Percentiles rank a stretch among this genome's conserved stretches.
These are phyloP conservation scores for Cystobasidium sp. DNA, from an alignment of 1,284 basidiomycete genomes.

Conservation along the genomic window DNA sequence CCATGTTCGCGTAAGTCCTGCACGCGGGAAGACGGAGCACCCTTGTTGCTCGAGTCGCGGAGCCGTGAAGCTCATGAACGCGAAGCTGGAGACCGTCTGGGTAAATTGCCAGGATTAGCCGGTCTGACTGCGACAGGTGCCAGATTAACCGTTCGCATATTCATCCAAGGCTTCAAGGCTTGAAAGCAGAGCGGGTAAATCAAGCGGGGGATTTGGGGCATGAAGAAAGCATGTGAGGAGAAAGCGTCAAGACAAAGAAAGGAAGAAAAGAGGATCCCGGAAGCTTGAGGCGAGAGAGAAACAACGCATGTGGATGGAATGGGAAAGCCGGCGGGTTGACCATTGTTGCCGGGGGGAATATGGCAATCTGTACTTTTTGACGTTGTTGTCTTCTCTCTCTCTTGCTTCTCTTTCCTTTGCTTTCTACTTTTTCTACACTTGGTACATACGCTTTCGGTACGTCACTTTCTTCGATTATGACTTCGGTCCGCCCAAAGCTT, in stretches of 20 bases:
- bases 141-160: too few relatives aligned
- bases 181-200: too few relatives aligned
- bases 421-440: neutral
- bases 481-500: neutral
- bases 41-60: too few relatives aligned
- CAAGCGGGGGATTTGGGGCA: too few relatives aligned
- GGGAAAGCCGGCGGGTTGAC: neutral
- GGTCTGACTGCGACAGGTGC: too few relatives aligned
- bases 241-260: neutral
- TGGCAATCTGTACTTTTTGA: neutral
- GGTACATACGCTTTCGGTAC: neutral
- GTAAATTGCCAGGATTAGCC: too few relatives aligned
- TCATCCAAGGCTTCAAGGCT: too few relatives aligned
- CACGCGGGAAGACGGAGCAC: too few relatives aligned
- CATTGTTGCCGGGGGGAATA: neutral
- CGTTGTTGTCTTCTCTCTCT: neutral
- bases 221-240: too few relatives aligned
- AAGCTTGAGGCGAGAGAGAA: neutral
- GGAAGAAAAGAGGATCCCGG: neutral
- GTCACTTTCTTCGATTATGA: neutral
- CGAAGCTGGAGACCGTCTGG: too few relatives aligned
- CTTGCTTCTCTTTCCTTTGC: conserved; percentile 3
- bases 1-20: too few relatives aligned
- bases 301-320: neutral
- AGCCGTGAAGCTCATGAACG: too few relatives aligned